These are phyloP conservation scores for Tetradesmus obliquus DNA, from an alignment of 139 green algal species.

Conservation along the genomic window DNA sequence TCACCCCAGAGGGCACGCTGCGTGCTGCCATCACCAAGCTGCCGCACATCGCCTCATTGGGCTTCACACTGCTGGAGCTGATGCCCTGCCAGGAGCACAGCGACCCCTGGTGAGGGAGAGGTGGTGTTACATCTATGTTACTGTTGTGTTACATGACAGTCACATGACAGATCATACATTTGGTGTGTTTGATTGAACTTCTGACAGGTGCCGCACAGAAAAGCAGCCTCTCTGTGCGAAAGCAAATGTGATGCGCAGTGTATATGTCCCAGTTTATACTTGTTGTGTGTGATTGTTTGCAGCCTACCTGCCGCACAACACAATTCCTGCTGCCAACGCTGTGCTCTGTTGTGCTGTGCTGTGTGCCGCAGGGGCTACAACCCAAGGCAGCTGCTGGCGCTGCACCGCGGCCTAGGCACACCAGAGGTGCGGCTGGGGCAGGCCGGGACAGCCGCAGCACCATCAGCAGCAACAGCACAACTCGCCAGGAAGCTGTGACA, in stretches of 20 bases:
- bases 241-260: too few relatives aligned
- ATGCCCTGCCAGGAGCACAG: conserved; percentile 71
- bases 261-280: too few relatives aligned
- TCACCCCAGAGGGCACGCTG: conserved; percentile 71
- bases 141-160: conserved; percentile 41
- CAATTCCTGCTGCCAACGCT: too few relatives aligned
- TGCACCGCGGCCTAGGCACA: conserved; percentile 64
- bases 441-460: neutral
- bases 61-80: conserved; percentile 69
- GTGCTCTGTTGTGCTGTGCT: neutral
- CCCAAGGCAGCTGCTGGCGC: conserved; percentile 63
- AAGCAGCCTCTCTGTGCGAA: too few relatives aligned
- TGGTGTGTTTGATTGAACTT: too few relatives aligned
- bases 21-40: conserved; percentile 53
- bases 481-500: neutral
- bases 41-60: conserved; percentile 52
- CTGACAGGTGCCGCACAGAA: too few relatives aligned
- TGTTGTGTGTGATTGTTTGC: too few relatives aligned
- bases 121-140: neutral
- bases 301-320: too few relatives aligned
- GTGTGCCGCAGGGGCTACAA: conserved; percentile 70
- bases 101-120: conserved; percentile 20
- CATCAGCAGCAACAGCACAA: neutral
- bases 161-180: neutral
- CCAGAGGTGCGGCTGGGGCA: conserved; percentile 43